Evolutionary conservation across 192 early-diverging fungal genomes (phyloP).

Genomic region (Coemansia erecta): DNA sequence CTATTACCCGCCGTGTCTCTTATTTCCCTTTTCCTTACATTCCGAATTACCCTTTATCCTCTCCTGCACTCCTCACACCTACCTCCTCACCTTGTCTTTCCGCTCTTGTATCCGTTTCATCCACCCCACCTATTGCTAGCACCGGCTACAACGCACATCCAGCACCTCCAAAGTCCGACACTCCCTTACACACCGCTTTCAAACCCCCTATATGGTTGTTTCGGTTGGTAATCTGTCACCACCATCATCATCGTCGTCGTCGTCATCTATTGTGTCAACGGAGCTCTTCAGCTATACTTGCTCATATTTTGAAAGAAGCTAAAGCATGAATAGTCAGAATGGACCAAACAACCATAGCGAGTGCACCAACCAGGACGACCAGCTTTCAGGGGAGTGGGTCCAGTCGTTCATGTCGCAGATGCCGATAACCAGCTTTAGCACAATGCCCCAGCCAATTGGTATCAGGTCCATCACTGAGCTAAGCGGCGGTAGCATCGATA

Average conservation of each 20-base stretch:
- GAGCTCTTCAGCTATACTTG: no score
- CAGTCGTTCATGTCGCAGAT: slow-evolving; percentile 19
- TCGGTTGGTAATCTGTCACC: no score
- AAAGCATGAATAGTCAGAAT: no score
- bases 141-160: background rate
- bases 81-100: background rate
- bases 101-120: background rate
- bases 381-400: slow-evolving; percentile 29
- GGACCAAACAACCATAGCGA: no score
- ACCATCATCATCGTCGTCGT: no score
- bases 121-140: background rate
- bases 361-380: background rate
- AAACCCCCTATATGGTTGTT: no score
- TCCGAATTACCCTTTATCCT: background rate
- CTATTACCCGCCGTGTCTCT: background rate
- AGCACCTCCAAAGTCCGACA: no score
- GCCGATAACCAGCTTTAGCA: slow-evolving; percentile 11
- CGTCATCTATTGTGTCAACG: no score
- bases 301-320: no score
- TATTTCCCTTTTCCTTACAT: background rate
- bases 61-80: background rate
- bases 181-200: no score
- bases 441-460: slow-evolving; percentile 1
- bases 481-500: background rate
- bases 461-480: background rate